A percentile compares a stretch with the other conserved stretches of the same genome.
Evolutionary conservation across 1,139 yeast genomes (phyloP).

Genomic region (Diutina pseudorugosa): DNA sequence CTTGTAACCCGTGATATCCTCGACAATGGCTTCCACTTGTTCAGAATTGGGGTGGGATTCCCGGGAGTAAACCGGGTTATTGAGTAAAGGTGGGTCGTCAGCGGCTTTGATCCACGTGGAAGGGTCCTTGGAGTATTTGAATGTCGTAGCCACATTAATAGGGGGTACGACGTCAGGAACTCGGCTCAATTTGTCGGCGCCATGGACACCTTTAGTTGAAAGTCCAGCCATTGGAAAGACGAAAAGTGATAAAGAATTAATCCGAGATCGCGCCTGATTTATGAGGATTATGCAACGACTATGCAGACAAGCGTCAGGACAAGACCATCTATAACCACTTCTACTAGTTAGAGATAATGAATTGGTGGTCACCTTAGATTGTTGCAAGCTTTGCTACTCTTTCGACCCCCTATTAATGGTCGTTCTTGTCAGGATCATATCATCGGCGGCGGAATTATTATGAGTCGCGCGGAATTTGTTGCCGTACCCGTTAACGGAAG

Average conservation of each 20-base stretch:
- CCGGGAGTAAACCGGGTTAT: constrained; percentile 48
- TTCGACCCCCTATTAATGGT: too few species aligned
- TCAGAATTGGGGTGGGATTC: constrained; percentile 59
- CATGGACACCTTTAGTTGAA: constrained; percentile 47
- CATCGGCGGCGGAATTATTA: not conserved
- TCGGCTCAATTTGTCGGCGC: constrained; percentile 37
- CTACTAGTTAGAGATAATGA: too few species aligned
- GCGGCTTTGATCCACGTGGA: constrained; percentile 29
- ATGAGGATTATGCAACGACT: too few species aligned
- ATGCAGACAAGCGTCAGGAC: too few species aligned
- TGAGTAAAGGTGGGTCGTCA: constrained; percentile 4
- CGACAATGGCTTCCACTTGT: constrained; percentile 52
- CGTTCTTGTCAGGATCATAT: too few species aligned
- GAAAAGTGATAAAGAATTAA: too few species aligned
- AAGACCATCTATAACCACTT: too few species aligned
- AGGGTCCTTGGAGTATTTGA: constrained; percentile 51
- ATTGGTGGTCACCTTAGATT: too few species aligned
- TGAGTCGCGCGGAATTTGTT: not conserved
- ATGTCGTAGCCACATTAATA: constrained; percentile 73
- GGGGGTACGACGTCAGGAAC: constrained; percentile 64
- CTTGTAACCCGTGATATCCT: constrained; percentile 41
- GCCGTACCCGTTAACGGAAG: not conserved
- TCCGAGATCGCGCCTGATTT: too few species aligned
- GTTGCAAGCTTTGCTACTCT: too few species aligned
- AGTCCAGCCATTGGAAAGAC: constrained; percentile 25